Evolutionary conservation across 495 filamentous ascomycete species (phyloP).

Genomic region (Penicillium ucsense): DNA sequence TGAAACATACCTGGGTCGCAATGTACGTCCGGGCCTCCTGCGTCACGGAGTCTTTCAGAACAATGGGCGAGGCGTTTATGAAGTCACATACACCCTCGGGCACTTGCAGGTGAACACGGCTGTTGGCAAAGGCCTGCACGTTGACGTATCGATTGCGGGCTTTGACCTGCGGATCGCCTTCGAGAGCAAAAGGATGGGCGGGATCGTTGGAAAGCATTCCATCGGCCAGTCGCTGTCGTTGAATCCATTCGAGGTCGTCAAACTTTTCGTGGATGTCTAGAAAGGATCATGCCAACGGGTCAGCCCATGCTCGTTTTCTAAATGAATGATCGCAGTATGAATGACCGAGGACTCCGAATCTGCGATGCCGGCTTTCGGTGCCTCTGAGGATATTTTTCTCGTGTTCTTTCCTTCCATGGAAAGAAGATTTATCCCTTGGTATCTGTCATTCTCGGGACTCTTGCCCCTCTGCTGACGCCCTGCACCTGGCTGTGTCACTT

Average conservation of each 20-base stretch:
- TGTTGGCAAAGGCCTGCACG: constrained; percentile 76
- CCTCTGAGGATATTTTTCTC: no score
- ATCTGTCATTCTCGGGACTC: no score
- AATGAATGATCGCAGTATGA: constrained; percentile 2
- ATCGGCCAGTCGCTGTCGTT: constrained; percentile 28
- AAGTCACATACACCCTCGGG: constrained; percentile 76
- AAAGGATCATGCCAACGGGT: constrained; percentile 7
- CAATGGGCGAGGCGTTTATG: constrained; percentile 91
- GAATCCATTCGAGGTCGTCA: constrained; percentile 40
- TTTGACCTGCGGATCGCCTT: constrained; percentile 40
- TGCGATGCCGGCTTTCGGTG: no score
- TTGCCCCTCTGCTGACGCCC: neutral
- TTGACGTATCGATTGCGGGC: constrained; percentile 73
- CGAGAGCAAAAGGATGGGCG: constrained; percentile 40
- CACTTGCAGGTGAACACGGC: constrained; percentile 76
- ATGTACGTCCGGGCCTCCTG: constrained; percentile 49
- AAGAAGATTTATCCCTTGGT: no score
- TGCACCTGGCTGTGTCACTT: constrained; percentile 15
- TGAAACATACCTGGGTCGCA: constrained; percentile 49
- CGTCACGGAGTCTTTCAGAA: constrained; percentile 48
- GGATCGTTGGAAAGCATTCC: constrained; percentile 28
- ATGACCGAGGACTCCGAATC: no score
- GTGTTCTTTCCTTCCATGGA: no score
- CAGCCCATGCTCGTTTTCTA: constrained; percentile 12
- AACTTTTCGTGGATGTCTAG: constrained; percentile 39